These are phyloP conservation scores for Ophiocordyceps camponoti-floridani DNA, from an alignment of 2,329 filamentous ascomycete genomes.

Conservation along the genomic window DNA sequence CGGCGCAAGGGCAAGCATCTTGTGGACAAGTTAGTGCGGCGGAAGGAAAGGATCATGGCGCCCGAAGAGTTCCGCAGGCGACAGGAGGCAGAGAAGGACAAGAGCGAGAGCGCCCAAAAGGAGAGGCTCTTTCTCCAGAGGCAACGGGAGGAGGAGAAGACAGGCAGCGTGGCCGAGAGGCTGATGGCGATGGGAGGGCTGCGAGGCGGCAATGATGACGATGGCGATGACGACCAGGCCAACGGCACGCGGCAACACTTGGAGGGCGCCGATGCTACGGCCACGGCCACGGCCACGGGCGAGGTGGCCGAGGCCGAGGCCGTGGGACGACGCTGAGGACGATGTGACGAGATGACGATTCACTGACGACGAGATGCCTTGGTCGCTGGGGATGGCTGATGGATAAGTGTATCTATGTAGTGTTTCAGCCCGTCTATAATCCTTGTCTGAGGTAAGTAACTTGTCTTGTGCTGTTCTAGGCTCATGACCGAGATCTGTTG, in stretches of 20 bases:
- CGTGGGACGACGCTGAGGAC: slow-evolving; percentile 2
- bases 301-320: slow-evolving; percentile 3
- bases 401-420: too few relatives aligned
- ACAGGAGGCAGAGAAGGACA: slow-evolving; percentile 42
- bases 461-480: too few relatives aligned
- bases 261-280: neutral
- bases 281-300: neutral
- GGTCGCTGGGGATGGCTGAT: too few relatives aligned
- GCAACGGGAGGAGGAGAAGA: slow-evolving; percentile 14
- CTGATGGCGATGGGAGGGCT: slow-evolving; percentile 12
- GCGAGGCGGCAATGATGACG: neutral
- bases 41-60: slow-evolving; percentile 40
- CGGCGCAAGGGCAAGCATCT: slow-evolving; percentile 43
- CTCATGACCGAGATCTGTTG: too few relatives aligned
- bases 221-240: too few relatives aligned
- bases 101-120: slow-evolving; percentile 38
- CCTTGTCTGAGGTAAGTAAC: too few relatives aligned
- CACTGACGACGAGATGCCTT: neutral
- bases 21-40: slow-evolving; percentile 28
- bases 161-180: slow-evolving; percentile 20
- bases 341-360: neutral
- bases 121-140: slow-evolving; percentile 25
- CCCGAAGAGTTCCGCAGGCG: slow-evolving; percentile 38
- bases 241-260: neutral
- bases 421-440: too few relatives aligned